Evolutionary conservation across 2,329 filamentous ascomycete genomes (phyloP).

Genomic region (Xylariaceae sp.): DNA sequence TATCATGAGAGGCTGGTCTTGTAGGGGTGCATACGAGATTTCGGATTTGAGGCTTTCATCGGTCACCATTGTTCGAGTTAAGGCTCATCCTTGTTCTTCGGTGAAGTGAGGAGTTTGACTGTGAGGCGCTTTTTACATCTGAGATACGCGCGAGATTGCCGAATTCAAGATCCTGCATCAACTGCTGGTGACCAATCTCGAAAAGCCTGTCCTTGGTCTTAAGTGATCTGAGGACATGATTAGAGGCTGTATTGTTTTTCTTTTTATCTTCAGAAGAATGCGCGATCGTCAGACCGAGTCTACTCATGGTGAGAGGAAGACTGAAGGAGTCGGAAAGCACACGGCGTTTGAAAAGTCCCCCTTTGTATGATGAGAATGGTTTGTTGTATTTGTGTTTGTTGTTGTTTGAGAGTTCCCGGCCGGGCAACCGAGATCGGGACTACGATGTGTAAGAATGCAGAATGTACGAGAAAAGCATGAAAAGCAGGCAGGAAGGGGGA

Average conservation of each 20-base stretch:
- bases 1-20: too few relatives aligned
- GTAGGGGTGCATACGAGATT: too few relatives aligned
- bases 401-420: too few relatives aligned
- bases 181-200: not conserved
- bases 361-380: too few relatives aligned
- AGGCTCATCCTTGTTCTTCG: not conserved
- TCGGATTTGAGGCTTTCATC: too few relatives aligned
- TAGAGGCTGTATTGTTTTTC: not conserved
- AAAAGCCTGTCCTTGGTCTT: not conserved
- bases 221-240: not conserved
- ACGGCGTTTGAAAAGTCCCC: too few relatives aligned
- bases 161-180: not conserved
- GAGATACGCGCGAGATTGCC: not conserved
- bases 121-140: not conserved
- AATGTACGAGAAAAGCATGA: too few relatives aligned
- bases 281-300: not conserved
- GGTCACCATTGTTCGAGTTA: too few relatives aligned
- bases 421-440: too few relatives aligned
- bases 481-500: too few relatives aligned
- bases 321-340: not conserved
- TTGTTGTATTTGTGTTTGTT: too few relatives aligned
- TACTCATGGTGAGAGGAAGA: not conserved
- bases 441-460: too few relatives aligned
- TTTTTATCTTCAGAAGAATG: not conserved
- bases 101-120: not conserved